A percentile compares a stretch with the other conserved stretches of the same genome.
Conservation (phyloP, 345 rosid genomes). For the Hibiscus tridactylites region DNA sequence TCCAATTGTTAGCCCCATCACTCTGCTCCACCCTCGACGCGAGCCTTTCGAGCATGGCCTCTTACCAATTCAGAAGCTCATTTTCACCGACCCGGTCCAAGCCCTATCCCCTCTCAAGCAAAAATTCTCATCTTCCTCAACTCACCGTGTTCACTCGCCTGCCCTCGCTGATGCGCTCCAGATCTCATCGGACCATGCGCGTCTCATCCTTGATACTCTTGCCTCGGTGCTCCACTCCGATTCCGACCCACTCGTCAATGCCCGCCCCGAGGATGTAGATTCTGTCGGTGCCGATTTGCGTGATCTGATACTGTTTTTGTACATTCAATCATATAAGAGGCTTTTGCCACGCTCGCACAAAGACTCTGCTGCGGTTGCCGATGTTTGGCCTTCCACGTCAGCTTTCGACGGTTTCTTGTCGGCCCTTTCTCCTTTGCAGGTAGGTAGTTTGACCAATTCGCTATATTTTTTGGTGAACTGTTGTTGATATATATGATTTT, state of each 20-base stretch:
- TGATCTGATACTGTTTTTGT: conserved; percentile 80
- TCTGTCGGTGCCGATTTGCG: conserved; percentile 71
- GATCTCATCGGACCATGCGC: conserved; percentile 83
- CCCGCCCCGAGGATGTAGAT: conserved; percentile 45
- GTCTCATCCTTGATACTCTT: conserved; percentile 80
- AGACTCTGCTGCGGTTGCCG: conserved; percentile 91
- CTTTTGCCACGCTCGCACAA: conserved; percentile 84
- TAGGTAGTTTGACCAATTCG: conserved; percentile 15
- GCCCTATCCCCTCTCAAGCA: conserved; percentile 62
- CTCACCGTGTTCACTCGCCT: conserved; percentile 53
- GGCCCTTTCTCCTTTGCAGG: conserved; percentile 97
- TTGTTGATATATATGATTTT: background rate
- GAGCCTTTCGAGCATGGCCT: conserved; percentile 97
- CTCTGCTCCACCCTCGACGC: conserved; percentile 71
- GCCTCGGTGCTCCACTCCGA: conserved; percentile 79
- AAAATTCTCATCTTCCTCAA: conserved; percentile 37
- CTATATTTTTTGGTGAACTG: conserved; percentile 5
- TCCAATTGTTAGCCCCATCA: conserved; percentile 29
- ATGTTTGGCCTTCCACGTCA: conserved; percentile 98
- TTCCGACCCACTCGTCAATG: conserved; percentile 63
- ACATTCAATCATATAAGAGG: conserved; percentile 92
- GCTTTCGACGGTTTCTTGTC: conserved; percentile 97
- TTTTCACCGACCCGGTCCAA: conserved; percentile 81
- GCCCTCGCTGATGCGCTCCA: conserved; percentile 68
- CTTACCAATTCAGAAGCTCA: conserved; percentile 87